phyloP scores from a whole-genome alignment of 2,329 filamentous ascomycete genomes.

The Aspergillus brunneoviolaceus region DNA sequence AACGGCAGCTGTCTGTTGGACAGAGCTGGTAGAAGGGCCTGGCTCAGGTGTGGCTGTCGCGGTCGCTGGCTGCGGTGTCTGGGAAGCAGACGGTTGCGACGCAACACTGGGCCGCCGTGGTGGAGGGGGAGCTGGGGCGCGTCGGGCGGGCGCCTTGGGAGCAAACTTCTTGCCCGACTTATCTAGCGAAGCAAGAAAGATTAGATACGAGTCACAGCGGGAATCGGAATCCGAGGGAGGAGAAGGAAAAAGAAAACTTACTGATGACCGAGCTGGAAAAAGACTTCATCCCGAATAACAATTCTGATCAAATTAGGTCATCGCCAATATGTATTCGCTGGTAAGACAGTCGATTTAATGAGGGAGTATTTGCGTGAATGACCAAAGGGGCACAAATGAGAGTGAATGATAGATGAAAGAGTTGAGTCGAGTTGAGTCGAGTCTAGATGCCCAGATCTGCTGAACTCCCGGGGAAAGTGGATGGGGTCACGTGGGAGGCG shows the following conservation, averaged over 20 bases:
- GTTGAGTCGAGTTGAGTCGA: constrained; percentile 6
- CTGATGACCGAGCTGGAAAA: constrained; percentile 57
- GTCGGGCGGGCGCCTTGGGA: constrained; percentile 65
- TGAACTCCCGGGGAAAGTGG: constrained; percentile 32
- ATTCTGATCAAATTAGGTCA: constrained; percentile 11
- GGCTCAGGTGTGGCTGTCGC: constrained; percentile 21
- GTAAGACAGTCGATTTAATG: background rate
- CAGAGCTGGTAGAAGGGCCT: constrained; percentile 9
- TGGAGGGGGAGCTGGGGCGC: constrained; percentile 41
- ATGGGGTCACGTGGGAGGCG: constrained; percentile 38
- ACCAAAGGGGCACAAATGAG: background rate
- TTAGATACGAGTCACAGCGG: constrained; percentile 10
- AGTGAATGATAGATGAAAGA: background rate
- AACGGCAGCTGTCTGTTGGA: constrained; percentile 11
- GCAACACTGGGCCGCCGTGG: constrained; percentile 43
- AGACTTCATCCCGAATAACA: constrained; percentile 42
- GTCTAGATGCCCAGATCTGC: constrained; percentile 22
- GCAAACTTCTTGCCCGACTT: constrained; percentile 78
- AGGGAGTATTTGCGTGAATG: background rate
- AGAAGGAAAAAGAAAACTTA: constrained; percentile 27
- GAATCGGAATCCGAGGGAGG: background rate
- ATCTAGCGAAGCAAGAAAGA: constrained; percentile 28
- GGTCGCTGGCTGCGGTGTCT: constrained; percentile 25
- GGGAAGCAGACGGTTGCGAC: constrained; percentile 32
- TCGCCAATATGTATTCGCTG: constrained; percentile 16